Evolutionary conservation across 441 rosid species (phyloP).

Genomic region (Flueggea neowawraea): DNA sequence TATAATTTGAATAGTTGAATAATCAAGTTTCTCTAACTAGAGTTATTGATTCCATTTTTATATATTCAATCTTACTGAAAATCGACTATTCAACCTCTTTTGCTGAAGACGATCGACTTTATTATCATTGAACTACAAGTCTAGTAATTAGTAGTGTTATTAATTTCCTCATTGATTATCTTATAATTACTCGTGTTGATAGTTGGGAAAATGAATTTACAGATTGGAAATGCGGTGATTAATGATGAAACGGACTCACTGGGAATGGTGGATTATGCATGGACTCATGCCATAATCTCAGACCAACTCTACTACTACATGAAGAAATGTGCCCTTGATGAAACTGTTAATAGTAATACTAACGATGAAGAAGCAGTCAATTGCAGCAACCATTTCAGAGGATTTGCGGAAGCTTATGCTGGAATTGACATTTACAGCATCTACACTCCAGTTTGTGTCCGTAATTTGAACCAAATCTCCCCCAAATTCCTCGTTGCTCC

Average conservation of each 20-base stretch:
- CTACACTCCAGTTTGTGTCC: constrained; percentile 60
- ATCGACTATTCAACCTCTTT: no score
- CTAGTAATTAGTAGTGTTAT: background rate
- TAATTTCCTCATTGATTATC: background rate
- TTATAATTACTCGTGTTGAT: background rate
- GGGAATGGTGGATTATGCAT: constrained; percentile 82
- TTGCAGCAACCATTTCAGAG: constrained; percentile 26
- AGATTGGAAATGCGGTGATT: constrained; percentile 93
- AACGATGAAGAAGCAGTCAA: constrained; percentile 8
- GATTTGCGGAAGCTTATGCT: constrained; percentile 36
- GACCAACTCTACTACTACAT: constrained; percentile 64
- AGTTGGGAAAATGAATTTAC: background rate
- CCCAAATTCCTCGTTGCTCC: constrained; percentile 27
- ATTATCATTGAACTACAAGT: no score
- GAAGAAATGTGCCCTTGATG: constrained; percentile 36
- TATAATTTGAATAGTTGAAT: background rate
- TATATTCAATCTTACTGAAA: no score
- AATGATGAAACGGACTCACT: constrained; percentile 57
- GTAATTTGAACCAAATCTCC: background rate
- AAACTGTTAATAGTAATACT: background rate
- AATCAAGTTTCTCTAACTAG: no score
- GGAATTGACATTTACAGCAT: constrained; percentile 81
- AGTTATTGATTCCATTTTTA: no score
- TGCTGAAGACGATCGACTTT: no score
- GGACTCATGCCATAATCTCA: constrained; percentile 89